Evolutionary conservation across 192 early-diverging fungal species (phyloP), one percentile per base, ranked within the genome.

Genomic region (Coemansia biformis): DNA sequence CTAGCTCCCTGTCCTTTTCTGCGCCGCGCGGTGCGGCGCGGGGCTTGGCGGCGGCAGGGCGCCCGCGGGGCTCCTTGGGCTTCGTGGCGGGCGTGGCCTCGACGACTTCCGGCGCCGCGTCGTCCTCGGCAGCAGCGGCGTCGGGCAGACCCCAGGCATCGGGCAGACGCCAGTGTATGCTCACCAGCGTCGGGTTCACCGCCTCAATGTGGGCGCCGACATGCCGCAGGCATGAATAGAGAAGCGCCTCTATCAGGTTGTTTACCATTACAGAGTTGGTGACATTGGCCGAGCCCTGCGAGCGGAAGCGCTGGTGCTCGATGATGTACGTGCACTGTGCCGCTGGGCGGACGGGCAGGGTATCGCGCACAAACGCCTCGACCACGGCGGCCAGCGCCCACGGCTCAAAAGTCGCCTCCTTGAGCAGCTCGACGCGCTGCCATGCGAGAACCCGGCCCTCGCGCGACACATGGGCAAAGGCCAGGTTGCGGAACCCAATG

Each of bases 221-320:
- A 24, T 67, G 55, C 17, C 54, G 60, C 35, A 77, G 40, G 38
- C 67, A 64, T 19, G 68, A 51, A 26, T 77, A 77, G 24, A 77
- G 40, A 15, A 77, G 53, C 11, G 68, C 54, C 18, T 77, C 75
- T n/a, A 77, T 38, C 18, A 77, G 63, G 38, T 72, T 77, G 37
- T 67, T 77, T 22, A 77, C 63, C 63, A 77, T 71, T 8, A 67
- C 51, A 1, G 75, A 66, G 50, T 77, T 58, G 30, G 75, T 67
- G 17, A 77, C 68, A 3, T 59, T 63, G 8, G 66, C 55, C 8
- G 63, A 71, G 14, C 75, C 75, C 52, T 66, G 63, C 21, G 75
- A 66, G 18, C 75, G 55, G 22, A 77, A 77, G 46, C 75, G 63
- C 53, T 77, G 75, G 28, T 71, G 75, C 29, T 77, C 75, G 16